Percentiles rank a stretch among this genome's conserved stretches.
Evolutionary conservation across 768 basidiomycete species (phyloP).

Genomic region (Tremella fuciformis): DNA sequence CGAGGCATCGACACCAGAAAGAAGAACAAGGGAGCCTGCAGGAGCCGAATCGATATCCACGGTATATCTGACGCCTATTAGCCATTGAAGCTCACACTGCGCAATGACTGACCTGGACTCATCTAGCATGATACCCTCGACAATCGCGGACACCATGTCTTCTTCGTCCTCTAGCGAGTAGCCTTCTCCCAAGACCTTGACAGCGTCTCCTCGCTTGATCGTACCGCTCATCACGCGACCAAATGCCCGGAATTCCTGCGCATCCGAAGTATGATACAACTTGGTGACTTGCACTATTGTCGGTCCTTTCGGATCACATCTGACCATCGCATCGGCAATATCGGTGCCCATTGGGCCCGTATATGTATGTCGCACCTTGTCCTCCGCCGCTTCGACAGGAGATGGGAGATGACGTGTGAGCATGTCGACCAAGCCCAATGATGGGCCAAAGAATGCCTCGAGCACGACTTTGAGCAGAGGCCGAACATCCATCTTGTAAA

Average conservation of each 20-base stretch:
- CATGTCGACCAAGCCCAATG: conserved; percentile 88
- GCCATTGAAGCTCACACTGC: neutral
- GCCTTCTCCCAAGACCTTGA: conserved; percentile 97
- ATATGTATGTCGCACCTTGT: conserved; percentile 69
- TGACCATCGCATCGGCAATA: conserved; percentile 72
- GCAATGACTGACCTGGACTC: conserved; percentile 69
- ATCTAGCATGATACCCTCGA: conserved; percentile 86
- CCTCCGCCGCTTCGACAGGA: conserved; percentile 50
- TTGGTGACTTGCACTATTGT: conserved; percentile 91
- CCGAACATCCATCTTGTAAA: conserved; percentile 98
- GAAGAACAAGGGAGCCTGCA: conserved; percentile 87
- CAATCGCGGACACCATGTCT: conserved; percentile 81
- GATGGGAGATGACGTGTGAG: conserved; percentile 85
- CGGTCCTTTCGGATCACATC: conserved; percentile 78
- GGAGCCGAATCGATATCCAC: conserved; percentile 82
- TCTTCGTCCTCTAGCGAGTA: conserved; percentile 99
- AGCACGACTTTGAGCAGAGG: conserved; percentile 89
- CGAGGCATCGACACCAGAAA: conserved; percentile 88
- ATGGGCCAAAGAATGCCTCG: conserved; percentile 90
- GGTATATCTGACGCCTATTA: conserved; percentile 64
- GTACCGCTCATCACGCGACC: conserved; percentile 93
- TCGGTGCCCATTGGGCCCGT: conserved; percentile 82
- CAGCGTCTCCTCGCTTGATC: conserved; percentile 70
- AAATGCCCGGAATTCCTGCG: conserved; percentile 93
- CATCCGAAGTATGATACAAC: conserved; percentile 93